Percentiles rank a stretch among this genome's conserved stretches.
These are phyloP conservation scores for Verbena officinalis DNA, from an alignment of 257 asterid species.

Conservation along the genomic window DNA sequence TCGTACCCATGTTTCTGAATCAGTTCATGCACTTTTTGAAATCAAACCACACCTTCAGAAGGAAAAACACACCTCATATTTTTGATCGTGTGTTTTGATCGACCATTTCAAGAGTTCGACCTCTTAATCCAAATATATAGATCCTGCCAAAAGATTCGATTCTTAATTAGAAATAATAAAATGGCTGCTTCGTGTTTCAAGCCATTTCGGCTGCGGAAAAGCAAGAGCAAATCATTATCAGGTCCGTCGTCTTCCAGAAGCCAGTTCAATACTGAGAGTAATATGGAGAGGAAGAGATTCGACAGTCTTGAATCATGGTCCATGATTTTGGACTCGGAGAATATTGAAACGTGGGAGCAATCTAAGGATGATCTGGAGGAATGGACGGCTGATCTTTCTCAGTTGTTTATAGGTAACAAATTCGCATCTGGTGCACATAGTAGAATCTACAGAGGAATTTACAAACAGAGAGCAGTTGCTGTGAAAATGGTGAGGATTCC, in stretches of 20 bases:
- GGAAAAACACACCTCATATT: constrained; percentile 37
- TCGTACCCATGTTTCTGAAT: constrained; percentile 62
- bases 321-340: constrained; percentile 89
- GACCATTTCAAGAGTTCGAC: no score
- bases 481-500: constrained; percentile 83
- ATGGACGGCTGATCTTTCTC: constrained; percentile 82
- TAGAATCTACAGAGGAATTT: constrained; percentile 79
- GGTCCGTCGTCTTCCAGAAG: constrained; percentile 56
- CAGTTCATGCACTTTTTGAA: constrained; percentile 87
- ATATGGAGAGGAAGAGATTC: constrained; percentile 83
- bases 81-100: constrained; percentile 42
- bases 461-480: constrained; percentile 84
- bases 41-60: constrained; percentile 76
- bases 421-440: constrained; percentile 90
- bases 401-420: constrained; percentile 70
- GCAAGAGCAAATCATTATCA: constrained; percentile 42
- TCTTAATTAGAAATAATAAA: not conserved
- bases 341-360: constrained; percentile 80
- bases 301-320: constrained; percentile 99
- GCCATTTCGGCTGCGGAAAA: constrained; percentile 59
- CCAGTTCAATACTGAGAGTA: constrained; percentile 41
- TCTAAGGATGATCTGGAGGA: constrained; percentile 72
- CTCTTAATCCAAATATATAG: not conserved
- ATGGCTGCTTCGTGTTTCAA: constrained; percentile 77
- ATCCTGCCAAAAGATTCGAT: not conserved